Base-by-base conservation (phyloP, 768 basidiomycete species). In the Coprinopsis sp. region DNA sequence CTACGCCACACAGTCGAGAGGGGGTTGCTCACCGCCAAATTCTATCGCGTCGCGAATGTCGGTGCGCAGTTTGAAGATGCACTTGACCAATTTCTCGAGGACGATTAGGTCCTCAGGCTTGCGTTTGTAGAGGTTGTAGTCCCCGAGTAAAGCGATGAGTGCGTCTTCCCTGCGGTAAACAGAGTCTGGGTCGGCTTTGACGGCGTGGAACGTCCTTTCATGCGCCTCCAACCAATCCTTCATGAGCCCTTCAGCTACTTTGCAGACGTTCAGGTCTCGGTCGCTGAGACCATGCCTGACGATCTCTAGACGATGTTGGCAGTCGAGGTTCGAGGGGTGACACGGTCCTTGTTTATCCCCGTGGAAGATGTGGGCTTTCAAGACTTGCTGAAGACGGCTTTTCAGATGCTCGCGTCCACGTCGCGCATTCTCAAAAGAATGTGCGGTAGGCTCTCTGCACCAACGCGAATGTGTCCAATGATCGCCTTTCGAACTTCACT, bases 401-500 rank as follows among this genome's bases (percentile, higher is more conserved):
- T 86, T 46, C 95, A 87, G 30, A 88, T 73, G 34, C 73, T 72
- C 0, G 76, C 67, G 54, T 96, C 95, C 13, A 79, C 72, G 59
- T 98, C 95, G 18, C 89, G 79, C 2, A 82, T 84, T 23, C 94
- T 81, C 1, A 76, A 71, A 8, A 98, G 75, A 33, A 97, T 75
- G 27, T 70, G 66, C 0, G 81, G 73, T 0, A 97, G 66, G 0
- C 84, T 87, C 0, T 63, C 55, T 0, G 64, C 57, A 27, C 71
- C 73, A 6, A 82, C 62, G 1, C 84, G 79, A 1, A 94, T 73
- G 53, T 89, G 88, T 47, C 84, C 69, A 0, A 96, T 68, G 1
- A 81, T 78, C 0, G 84, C 82, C 25, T 86, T 80, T 3, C 95
- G 92, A 16, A 97, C 94, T 39, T 97, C 94, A 2, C 91, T 93